These are phyloP conservation scores for Colletotrichum sp. DNA, from an alignment of 2,329 filamentous ascomycete species.

Conservation along the genomic window DNA sequence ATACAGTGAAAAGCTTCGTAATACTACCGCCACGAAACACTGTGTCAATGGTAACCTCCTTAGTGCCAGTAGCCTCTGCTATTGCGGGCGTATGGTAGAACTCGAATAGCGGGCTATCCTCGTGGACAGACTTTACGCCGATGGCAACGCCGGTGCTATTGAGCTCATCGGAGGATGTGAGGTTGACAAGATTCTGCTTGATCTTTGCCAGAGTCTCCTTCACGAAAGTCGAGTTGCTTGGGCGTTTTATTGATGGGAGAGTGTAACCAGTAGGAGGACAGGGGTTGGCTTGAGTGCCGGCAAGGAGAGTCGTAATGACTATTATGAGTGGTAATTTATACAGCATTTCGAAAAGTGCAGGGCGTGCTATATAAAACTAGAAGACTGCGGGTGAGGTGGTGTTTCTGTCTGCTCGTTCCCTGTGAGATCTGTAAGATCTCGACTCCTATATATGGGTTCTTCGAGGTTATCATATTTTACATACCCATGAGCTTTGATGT, in stretches of 20 bases:
- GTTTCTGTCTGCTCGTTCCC: not conserved
- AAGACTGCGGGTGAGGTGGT: not conserved
- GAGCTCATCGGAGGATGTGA: conserved; percentile 22
- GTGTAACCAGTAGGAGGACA: conserved; percentile 3
- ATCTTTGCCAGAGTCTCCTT: not conserved
- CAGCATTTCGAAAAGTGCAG: not conserved
- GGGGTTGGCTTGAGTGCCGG: not conserved
- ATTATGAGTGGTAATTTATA: not conserved
- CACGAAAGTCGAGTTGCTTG: not conserved
- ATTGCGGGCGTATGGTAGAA: conserved; percentile 44
- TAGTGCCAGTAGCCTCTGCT: conserved; percentile 8
- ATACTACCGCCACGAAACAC: conserved; percentile 48
- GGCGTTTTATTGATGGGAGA: not conserved
- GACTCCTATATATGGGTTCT: not conserved
- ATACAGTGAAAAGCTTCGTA: conserved; percentile 46
- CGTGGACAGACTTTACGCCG: conserved; percentile 46
- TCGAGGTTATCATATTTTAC: not conserved
- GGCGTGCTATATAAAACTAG: fast-evolving
- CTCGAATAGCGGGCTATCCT: conserved; percentile 39
- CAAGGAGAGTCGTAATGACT: not conserved
- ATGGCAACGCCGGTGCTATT: conserved; percentile 41
- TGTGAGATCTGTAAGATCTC: not conserved
- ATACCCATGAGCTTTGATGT: not conserved
- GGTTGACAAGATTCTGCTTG: not conserved
- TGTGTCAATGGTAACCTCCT: conserved; percentile 40